These are phyloP conservation scores for Jackrogersella minutella DNA, from an alignment of 495 filamentous ascomycete genomes.

Conservation along the genomic window DNA sequence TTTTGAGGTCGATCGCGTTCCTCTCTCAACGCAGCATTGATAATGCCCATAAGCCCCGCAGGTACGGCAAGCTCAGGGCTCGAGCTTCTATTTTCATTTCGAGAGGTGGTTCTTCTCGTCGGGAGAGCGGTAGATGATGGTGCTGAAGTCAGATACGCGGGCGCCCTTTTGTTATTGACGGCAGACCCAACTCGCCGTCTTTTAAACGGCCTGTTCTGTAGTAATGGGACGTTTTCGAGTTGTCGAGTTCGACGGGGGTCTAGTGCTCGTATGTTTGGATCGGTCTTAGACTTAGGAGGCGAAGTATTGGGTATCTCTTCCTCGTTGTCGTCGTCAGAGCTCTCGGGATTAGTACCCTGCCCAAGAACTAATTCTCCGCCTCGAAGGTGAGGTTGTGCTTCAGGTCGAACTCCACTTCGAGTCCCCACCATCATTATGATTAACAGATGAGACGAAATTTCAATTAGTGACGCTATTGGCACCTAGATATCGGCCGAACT, in stretches of 20 bases:
- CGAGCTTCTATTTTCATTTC: neutral
- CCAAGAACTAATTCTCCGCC: neutral
- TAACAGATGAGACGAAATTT: neutral
- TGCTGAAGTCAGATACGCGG: neutral
- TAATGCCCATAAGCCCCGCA: slow-evolving; percentile 25
- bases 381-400: slow-evolving; percentile 1
- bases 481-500: no score
- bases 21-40: slow-evolving; percentile 34
- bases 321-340: slow-evolving; percentile 18
- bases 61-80: slow-evolving; percentile 25
- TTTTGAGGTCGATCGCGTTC: neutral
- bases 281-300: slow-evolving; percentile 1
- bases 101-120: neutral
- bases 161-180: neutral
- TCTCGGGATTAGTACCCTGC: slow-evolving; percentile 7
- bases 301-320: slow-evolving; percentile 15
- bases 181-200: slow-evolving; percentile 27
- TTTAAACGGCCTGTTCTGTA: slow-evolving; percentile 17
- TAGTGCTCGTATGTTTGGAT: slow-evolving; percentile 3
- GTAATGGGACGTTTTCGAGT: neutral
- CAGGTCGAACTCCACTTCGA: slow-evolving; percentile 19
- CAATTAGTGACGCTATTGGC: neutral
- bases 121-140: neutral
- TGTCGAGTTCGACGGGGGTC: slow-evolving; percentile 15
- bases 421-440: slow-evolving; percentile 26